Evolutionary conservation across 2,329 filamentous ascomycete species (phyloP).

Genomic region (Aureobasidium sp.): DNA sequence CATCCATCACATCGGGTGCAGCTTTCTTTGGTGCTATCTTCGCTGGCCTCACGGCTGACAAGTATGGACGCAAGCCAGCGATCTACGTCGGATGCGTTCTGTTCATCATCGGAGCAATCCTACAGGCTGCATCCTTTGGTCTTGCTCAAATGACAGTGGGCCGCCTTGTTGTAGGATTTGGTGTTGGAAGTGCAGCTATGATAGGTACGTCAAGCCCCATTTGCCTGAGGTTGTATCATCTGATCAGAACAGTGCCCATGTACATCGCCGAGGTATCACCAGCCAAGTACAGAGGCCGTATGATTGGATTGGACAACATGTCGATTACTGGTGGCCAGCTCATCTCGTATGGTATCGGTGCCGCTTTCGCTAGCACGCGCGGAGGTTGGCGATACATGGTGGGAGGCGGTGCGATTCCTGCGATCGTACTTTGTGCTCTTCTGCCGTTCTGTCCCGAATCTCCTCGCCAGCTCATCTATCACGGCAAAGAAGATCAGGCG

Average conservation of each 20-base stretch:
- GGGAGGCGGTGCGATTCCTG: constrained; percentile 41
- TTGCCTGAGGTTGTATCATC: background rate
- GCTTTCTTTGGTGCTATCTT: constrained; percentile 33
- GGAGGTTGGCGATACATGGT: constrained; percentile 47
- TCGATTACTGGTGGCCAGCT: constrained; percentile 29
- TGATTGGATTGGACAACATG: constrained; percentile 46
- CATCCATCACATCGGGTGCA: constrained; percentile 33
- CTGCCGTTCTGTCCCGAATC: constrained; percentile 45
- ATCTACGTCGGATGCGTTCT: constrained; percentile 38
- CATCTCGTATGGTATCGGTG: constrained; percentile 27
- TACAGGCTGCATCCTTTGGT: constrained; percentile 24
- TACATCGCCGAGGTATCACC: constrained; percentile 49
- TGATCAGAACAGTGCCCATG: constrained; percentile 15
- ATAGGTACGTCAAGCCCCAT: background rate
- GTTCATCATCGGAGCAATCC: constrained; percentile 35
- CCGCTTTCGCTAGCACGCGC: constrained; percentile 29
- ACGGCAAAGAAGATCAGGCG: constrained; percentile 29
- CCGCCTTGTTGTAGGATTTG: constrained; percentile 43
- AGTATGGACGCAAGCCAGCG: constrained; percentile 34
- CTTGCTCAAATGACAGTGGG: constrained; percentile 41
- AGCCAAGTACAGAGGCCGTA: constrained; percentile 42
- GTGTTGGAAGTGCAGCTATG: constrained; percentile 37
- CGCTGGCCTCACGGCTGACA: constrained; percentile 33
- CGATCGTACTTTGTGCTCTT: constrained; percentile 38
- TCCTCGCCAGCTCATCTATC: constrained; percentile 39